Percentiles rank a stretch among this genome's conserved stretches.
These are phyloP conservation scores for Physcia stellaris DNA, from an alignment of 495 filamentous ascomycete species.

Conservation along the genomic window DNA sequence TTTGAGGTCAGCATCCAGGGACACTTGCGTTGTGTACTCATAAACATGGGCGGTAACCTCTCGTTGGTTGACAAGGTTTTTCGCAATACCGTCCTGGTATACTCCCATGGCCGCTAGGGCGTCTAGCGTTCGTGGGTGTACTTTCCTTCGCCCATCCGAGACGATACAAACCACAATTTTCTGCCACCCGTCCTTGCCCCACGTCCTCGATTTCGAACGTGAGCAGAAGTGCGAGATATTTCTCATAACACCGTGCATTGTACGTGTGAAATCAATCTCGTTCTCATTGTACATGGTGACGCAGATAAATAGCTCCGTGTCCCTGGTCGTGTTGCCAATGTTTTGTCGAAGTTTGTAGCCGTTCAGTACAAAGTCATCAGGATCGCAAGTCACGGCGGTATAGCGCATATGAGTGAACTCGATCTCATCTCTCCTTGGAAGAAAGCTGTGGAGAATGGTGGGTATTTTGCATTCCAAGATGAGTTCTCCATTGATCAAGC, in stretches of 20 bases:
- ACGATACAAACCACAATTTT: slow-evolving; percentile 98
- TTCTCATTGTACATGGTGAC: slow-evolving; percentile 99
- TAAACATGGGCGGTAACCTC: slow-evolving; percentile 86
- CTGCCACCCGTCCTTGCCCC: slow-evolving; percentile 97
- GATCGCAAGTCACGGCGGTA: slow-evolving; percentile 97
- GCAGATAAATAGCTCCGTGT: slow-evolving; percentile 98
- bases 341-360: slow-evolving; percentile 97
- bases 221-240: slow-evolving; percentile 96
- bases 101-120: slow-evolving; percentile 95
- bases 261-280: slow-evolving; percentile 88
- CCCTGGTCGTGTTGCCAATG: slow-evolving; percentile 67
- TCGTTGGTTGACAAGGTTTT: slow-evolving; percentile 89
- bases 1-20: slow-evolving; percentile 83
- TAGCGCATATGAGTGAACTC: slow-evolving; percentile 99
- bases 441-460: slow-evolving; percentile 88
- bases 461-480: slow-evolving; percentile 98
- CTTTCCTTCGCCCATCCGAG: slow-evolving; percentile 83
- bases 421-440: slow-evolving; percentile 78
- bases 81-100: slow-evolving; percentile 98
- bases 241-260: slow-evolving; percentile 98
- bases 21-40: slow-evolving; percentile 97
- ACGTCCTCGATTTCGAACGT: slow-evolving; percentile 79
- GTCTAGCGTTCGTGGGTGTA: slow-evolving; percentile 86
- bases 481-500: slow-evolving; percentile 90
- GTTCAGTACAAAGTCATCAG: slow-evolving; percentile 75